Base-by-base conservation (phyloP, 2,329 filamentous ascomycete species). In the Aspergillus pseudoglaucus region DNA sequence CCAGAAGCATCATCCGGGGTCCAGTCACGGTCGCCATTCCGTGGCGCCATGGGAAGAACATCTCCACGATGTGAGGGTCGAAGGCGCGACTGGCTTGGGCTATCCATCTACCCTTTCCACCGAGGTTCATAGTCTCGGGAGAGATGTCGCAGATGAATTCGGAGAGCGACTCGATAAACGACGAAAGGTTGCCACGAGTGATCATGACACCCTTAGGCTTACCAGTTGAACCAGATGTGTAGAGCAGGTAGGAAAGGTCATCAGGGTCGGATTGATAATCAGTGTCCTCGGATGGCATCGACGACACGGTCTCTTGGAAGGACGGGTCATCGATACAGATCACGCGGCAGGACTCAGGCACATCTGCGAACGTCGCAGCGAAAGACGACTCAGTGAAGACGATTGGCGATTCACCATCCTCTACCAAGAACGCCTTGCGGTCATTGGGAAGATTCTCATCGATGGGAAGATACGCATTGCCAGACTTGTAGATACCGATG, bases 141-240 rank as follows among this genome's bases (percentile, higher is more conserved):
- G 49, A 46, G 47, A 50, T 47, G 1, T 47, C 47, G 17, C 50
- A 54, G n/a, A 50, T 52, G 30, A 50, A 50, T n/a, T 50, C 48
- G 6, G 48, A 50, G 32, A 50, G 44, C 1, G 53, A 49, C 17
- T 53, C 45, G 2, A 45, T 49, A 12, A 51, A 52, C 8, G 51
- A 38, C 6, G 49, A 49, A 6, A 55, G 39, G 27, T 95, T 96
- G 45, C 89, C 83, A 59, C 96, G 90, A 0, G 87, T 94, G 42
- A 96, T 83, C 49, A 93, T 82, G 56, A 90, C 95, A 2, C 89
- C 89, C 58, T 95, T 95, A 0, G 90, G 89, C 0, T 82, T 87
- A 2, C 89, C 89, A 0, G 89, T 95, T 0, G 89, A 94, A 3
- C 89, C 88, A 3, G 87, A 91, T 0, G 89, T 56, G 33, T 49